These are phyloP conservation scores for Trypanosoma cruzi DNA, from an alignment of 208 protist genomes.

Conservation along the genomic window DNA sequence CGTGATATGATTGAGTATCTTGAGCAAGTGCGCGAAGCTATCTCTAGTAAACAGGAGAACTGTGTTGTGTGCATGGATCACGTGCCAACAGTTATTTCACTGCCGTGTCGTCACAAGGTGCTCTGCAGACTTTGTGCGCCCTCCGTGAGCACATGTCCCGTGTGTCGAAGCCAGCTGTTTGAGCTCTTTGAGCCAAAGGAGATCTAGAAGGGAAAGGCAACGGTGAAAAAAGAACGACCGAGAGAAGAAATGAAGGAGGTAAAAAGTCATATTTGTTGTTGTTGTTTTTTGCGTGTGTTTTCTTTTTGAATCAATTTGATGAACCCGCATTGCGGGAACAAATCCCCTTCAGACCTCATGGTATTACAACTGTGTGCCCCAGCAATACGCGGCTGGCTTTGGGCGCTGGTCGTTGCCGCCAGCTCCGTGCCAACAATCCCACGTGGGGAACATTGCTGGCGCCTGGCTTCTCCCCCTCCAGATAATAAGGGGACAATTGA, in stretches of 20 bases:
- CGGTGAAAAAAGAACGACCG: neutral
- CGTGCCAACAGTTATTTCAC: conserved; percentile 76
- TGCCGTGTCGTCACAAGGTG: conserved; percentile 87
- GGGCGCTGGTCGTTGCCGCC: too few relatives aligned
- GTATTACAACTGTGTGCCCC: too few relatives aligned
- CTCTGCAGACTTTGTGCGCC: conserved; percentile 77
- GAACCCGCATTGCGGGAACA: too few relatives aligned
- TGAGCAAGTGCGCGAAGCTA: conserved; percentile 71
- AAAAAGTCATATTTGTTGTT: neutral
- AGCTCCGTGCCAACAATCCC: too few relatives aligned
- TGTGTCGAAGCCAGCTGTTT: conserved; percentile 67
- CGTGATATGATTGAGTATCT: conserved; percentile 89
- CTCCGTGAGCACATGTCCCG: conserved; percentile 51
- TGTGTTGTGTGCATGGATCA: conserved; percentile 87
- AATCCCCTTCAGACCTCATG: too few relatives aligned
- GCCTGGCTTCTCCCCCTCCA: too few relatives aligned
- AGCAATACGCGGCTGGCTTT: too few relatives aligned
- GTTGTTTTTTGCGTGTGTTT: too few relatives aligned
- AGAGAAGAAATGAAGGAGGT: neutral
- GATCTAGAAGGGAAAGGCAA: conserved; percentile 25
- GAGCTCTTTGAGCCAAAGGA: conserved; percentile 89
- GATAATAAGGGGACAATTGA: too few relatives aligned
- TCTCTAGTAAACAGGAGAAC: conserved; percentile 70
- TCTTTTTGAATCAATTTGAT: too few relatives aligned
- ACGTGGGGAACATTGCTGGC: too few relatives aligned